Percentiles rank a stretch among this genome's conserved stretches.
Evolutionary conservation across 2,329 filamentous ascomycete species (phyloP).

Genomic region (Colletotrichum spinosum): DNA sequence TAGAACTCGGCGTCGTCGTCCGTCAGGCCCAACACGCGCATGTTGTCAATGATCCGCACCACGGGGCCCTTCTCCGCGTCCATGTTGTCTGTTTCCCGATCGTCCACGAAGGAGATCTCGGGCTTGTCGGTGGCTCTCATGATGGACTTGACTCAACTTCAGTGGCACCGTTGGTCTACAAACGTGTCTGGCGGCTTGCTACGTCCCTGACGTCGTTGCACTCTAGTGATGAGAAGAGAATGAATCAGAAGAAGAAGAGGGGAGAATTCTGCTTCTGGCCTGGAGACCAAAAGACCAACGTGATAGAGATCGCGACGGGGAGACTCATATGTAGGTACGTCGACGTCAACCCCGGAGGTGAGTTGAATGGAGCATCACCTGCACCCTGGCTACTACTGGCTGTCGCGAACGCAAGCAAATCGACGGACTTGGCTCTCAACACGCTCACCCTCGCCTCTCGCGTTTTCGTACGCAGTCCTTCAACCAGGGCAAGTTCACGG

Average conservation of each 20-base stretch:
- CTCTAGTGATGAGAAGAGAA: constrained; percentile 2
- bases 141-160: background rate
- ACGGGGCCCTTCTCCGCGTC: constrained; percentile 39
- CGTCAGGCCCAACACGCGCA: constrained; percentile 45
- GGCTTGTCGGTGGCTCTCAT: constrained; percentile 39
- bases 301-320: constrained; percentile 6
- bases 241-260: constrained; percentile 1
- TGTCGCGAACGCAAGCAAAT: background rate
- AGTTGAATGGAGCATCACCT: background rate
- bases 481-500: background rate
- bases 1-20: constrained; percentile 46
- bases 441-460: background rate
- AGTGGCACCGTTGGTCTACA: background rate
- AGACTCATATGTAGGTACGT: constrained; percentile 24
- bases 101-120: constrained; percentile 41
- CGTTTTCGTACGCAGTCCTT: background rate
- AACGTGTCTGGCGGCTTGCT: background rate
- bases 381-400: background rate
- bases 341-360: background rate
- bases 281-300: background rate
- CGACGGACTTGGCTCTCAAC: background rate
- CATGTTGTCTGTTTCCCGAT: constrained; percentile 27
- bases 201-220: background rate
- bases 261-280: constrained; percentile 23
- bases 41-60: constrained; percentile 43